Conservation (phyloP, 2,329 filamentous ascomycete genomes). For the Penicillium sp. region DNA sequence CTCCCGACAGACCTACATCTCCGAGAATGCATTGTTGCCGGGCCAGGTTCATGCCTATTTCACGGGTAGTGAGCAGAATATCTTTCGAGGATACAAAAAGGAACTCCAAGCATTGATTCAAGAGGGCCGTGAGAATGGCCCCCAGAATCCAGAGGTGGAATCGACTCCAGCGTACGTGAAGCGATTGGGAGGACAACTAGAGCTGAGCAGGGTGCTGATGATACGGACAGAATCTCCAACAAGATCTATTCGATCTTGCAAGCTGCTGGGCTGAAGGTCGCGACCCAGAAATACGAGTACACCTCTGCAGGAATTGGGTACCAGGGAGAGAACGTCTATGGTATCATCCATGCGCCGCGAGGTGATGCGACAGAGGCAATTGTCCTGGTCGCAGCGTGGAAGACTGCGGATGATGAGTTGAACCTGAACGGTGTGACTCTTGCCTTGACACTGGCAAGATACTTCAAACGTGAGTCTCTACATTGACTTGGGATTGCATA, state of each 20-base stretch:
- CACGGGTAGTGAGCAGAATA: slow-evolving; percentile 91
- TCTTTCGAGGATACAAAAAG: slow-evolving; percentile 87
- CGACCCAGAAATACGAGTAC: slow-evolving; percentile 87
- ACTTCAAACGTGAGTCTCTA: slow-evolving; percentile 76
- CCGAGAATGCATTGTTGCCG: slow-evolving; percentile 92
- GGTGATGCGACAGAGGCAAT: slow-evolving; percentile 98
- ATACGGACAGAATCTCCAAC: slow-evolving; percentile 61
- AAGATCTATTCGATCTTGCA: slow-evolving; percentile 77
- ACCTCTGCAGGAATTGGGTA: slow-evolving; percentile 74
- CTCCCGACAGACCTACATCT: slow-evolving; percentile 92
- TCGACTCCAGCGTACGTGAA: slow-evolving; percentile 39
- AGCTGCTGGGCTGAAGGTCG: slow-evolving; percentile 83
- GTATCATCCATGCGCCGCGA: slow-evolving; percentile 87
- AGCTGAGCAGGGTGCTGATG: slow-evolving; percentile 25
- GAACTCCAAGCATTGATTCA: slow-evolving; percentile 68
- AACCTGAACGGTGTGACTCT: slow-evolving; percentile 90
- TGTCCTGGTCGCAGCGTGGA: slow-evolving; percentile 88
- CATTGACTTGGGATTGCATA: neutral
- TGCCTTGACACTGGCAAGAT: slow-evolving; percentile 83
- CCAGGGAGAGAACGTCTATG: slow-evolving; percentile 88
- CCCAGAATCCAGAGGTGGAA: slow-evolving; percentile 28
- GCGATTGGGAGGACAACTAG: neutral
- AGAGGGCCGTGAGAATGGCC: slow-evolving; percentile 39
- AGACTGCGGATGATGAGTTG: slow-evolving; percentile 75
- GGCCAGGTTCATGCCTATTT: slow-evolving; percentile 99